Base-by-base conservation (phyloP, 441 rosid species). In the Mallotus japonicus region DNA sequence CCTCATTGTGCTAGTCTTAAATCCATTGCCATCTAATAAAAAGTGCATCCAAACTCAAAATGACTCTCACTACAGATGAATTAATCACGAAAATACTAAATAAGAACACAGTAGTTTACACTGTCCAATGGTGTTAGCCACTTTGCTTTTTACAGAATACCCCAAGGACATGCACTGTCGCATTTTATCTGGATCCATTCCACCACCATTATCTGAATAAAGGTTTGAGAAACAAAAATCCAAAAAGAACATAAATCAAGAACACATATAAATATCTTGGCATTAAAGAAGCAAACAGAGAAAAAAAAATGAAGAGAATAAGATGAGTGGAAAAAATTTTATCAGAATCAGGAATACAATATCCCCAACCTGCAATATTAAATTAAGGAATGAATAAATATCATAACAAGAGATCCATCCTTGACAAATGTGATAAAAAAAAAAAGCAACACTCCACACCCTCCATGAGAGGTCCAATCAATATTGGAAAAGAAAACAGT, bases 1-100 rank as follows among this genome's bases (percentile, higher is more conserved):
- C 81, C 99, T 88, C 99, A 95, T 92, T 49, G 99, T 95, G 81
- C 99, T 95, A 16, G 98, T 92, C 88, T 95, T 95, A 78, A 92
- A 95, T 62, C 99, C 98, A 84, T 95, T 92, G n/a, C 99, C 98
- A 88, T 92, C 97, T 95, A 81, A 32, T 57, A 16, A 79, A 75
- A 64, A 62, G 46, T 50, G 32, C 10, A 78, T 24, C 78, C 22
- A 62, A 62, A 77, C 40, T 44, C 32, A 73, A 69, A 51, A 44
- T 71, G 11, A 16, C 22, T 44, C 63, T 42, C 34, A 65, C 6
- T 37, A 55, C 17, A 55, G 58, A 46, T 8, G 11, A 54, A 13
- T 53, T 15, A 70, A 15, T 20, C 70, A 75, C 9, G n/a, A 69
- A 37, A 34, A 15, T 46, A 5, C 49, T 37, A 15, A 37, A 46